phyloP scores from a whole-genome alignment of 192 early-diverging fungal species.

The Neocallimastix lanati region DNA sequence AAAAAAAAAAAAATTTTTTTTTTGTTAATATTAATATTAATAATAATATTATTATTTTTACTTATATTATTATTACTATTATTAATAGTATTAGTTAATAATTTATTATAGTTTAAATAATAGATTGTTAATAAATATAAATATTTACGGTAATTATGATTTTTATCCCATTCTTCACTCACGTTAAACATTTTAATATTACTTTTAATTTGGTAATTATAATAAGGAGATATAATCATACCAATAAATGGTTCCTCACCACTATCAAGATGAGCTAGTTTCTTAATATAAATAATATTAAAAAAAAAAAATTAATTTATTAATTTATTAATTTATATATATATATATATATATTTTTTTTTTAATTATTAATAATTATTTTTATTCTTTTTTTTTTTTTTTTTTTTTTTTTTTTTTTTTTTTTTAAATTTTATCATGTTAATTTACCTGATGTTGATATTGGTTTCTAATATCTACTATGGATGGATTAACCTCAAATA shows the following conservation, averaged over 20 bases:
- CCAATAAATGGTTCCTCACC: constrained; percentile 78
- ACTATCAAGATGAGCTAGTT: constrained; percentile 42
- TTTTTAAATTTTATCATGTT: too few species aligned
- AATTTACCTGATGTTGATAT: constrained; percentile 54
- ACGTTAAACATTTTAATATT: constrained; percentile 36
- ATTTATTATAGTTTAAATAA: too few species aligned
- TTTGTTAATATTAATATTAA: too few species aligned
- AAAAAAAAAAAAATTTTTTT: too few species aligned
- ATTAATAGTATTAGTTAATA: too few species aligned
- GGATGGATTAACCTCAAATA: constrained; percentile 74
- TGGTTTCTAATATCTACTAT: constrained; percentile 84
- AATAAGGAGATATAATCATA: constrained; percentile 60
- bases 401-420: not conserved
- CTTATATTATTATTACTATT: too few species aligned
- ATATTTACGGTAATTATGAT: constrained; percentile 29
- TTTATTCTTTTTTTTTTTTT: not conserved
- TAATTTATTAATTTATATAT: too few species aligned
- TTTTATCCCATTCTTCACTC: constrained; percentile 24
- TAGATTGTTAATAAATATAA: not conserved
- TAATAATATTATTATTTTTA: too few species aligned
- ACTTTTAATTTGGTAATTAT: constrained; percentile 29
- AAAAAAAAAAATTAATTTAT: too few species aligned
- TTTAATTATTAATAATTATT: not conserved
- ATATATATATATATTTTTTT: not conserved
- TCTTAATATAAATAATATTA: too few species aligned